Evolutionary conservation across 2,329 filamentous ascomycete genomes (phyloP).

Genomic region (Acarospora socialis): DNA sequence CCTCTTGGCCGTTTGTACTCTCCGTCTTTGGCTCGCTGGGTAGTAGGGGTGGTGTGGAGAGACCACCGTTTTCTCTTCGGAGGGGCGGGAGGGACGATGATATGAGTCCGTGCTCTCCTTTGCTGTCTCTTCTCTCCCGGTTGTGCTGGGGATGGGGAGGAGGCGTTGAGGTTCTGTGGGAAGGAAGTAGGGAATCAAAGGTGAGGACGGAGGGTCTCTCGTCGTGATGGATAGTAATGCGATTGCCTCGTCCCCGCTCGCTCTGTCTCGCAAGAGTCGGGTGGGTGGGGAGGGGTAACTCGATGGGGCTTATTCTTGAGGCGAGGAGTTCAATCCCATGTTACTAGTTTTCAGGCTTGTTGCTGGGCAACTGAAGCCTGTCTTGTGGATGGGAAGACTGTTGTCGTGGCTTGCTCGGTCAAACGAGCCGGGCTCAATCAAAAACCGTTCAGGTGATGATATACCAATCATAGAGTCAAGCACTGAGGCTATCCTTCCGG

Average conservation of each 20-base stretch:
- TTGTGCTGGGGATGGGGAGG: conserved; percentile 17
- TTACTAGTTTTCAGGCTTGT: conserved; percentile 30
- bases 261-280: conserved; percentile 16
- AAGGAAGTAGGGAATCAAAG: conserved; percentile 26
- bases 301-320: conserved; percentile 99
- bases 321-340: conserved; percentile 58
- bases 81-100: conserved; percentile 62
- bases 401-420: conserved; percentile 41
- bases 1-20: conserved; percentile 42
- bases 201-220: conserved; percentile 38
- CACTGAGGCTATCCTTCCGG: conserved; percentile 52
- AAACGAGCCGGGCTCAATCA: conserved; percentile 49
- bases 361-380: neutral
- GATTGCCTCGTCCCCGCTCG: conserved; percentile 54
- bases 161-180: conserved; percentile 22
- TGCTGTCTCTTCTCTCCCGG: conserved; percentile 12
- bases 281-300: conserved; percentile 56
- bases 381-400: conserved; percentile 16
- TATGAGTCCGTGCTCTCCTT: conserved; percentile 59
- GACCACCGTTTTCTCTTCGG: conserved; percentile 21
- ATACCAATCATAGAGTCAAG: conserved; percentile 95
- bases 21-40: conserved; percentile 17
- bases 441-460: conserved; percentile 67
- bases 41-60: conserved; percentile 18
- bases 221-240: conserved; percentile 97